Evolutionary conservation across 208 protist genomes (phyloP), one percentile per base, ranked within the genome.

Genomic region (Leishmania braziliensis): DNA sequence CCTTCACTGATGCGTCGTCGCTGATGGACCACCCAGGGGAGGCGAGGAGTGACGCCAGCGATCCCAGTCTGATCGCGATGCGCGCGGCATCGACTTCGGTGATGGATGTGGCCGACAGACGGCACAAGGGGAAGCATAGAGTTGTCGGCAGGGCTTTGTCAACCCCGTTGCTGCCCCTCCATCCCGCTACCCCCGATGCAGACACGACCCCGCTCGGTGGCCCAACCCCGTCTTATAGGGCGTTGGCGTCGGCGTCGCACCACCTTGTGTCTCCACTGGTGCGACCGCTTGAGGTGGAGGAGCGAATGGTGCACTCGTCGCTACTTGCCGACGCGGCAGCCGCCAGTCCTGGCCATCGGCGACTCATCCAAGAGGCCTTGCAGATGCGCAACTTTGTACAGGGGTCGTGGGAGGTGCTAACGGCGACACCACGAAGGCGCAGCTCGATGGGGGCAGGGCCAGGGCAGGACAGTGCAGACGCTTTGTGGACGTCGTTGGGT

Each of bases 301-400:
- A 46, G 48, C 51, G 72, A 53, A 8, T 12, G n/a, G 51, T 84
- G 79, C 82, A 54, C 68, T 80, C 85, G 53, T 60, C 79, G 62
- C 66, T 81, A 39, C 79, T 83, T n/a, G 60, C 65, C 14, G 82
- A 86, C 54, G 74, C 77, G 36, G 82, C 77, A 36, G 82, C 82
- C 20, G 82, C 82, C 48, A 80, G 82, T 36, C 56, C 29, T 20
- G 78, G 53, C 0, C 82, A 86, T 54, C 62, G 77, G 33, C 77
- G 66, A 26, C 78, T 82, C 75, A 63, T 86, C 26, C 62, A 75
- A 48, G 82, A 86, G 20, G 82, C 82, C 2, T 62, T 86, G 78
- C 77, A 82, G 78, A 56, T 86, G 73, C 82, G 78, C 48, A 51
- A 23, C 26, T 86, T 86, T 56, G 73, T 80, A 65, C n/a, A 54